Evolutionary conservation across 768 basidiomycete genomes (phyloP).

Genomic region (Gloeophyllum trabeum): DNA sequence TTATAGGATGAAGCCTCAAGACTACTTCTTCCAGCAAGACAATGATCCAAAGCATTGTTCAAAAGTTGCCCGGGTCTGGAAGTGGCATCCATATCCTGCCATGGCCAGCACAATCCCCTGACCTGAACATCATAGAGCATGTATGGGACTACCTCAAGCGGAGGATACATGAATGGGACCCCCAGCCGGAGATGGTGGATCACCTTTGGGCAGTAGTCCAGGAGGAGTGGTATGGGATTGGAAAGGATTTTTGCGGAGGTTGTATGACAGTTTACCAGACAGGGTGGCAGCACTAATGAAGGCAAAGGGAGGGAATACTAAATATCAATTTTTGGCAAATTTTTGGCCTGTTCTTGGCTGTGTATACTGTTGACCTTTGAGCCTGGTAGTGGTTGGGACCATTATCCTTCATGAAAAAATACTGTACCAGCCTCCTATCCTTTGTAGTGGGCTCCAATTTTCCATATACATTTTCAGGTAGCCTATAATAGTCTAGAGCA

Average conservation of each 20-base stretch:
- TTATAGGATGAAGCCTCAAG: constrained; percentile 8
- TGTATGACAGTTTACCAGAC: constrained; percentile 1
- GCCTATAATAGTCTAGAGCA: no score
- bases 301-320: neutral
- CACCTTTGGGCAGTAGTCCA: constrained; percentile 11
- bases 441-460: no score
- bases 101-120: constrained; percentile 22
- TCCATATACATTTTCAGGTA: no score
- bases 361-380: no score
- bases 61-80: constrained; percentile 11
- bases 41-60: constrained; percentile 25
- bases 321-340: neutral
- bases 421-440: no score
- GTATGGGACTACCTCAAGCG: constrained; percentile 19
- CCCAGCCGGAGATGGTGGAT: constrained; percentile 10
- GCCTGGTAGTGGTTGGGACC: no score
- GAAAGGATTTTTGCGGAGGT: neutral
- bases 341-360: no score
- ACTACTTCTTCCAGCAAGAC: constrained; percentile 19
- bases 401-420: no score
- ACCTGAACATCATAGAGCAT: constrained; percentile 24
- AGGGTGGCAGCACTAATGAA: neutral
- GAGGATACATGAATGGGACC: constrained; percentile 5
- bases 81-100: constrained; percentile 16
- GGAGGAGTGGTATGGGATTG: constrained; percentile 2